Evolutionary conservation across 768 basidiomycete species (phyloP).

Genomic region (Infundibulicybe gibba): DNA sequence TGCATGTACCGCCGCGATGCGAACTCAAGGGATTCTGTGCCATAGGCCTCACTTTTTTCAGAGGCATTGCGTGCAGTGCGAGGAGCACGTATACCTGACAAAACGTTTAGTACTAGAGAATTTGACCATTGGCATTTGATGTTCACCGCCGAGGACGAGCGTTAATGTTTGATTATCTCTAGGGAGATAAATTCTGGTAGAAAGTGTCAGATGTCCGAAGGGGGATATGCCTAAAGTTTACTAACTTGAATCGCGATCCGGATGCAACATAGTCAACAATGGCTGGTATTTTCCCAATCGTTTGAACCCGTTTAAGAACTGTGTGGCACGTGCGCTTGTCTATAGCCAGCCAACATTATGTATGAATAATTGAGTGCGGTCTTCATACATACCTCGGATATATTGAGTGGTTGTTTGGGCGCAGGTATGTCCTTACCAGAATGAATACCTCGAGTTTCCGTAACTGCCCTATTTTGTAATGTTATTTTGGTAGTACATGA

Average conservation of each 20-base stretch:
- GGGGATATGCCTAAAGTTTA: slow-evolving; percentile 5
- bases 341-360: slow-evolving; percentile 21
- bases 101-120: slow-evolving; percentile 1
- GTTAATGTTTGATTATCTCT: slow-evolving; percentile 94
- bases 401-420: slow-evolving; percentile 81
- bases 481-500: slow-evolving; percentile 4
- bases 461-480: slow-evolving; percentile 52
- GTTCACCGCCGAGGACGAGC: slow-evolving; percentile 79
- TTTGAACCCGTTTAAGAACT: slow-evolving; percentile 91
- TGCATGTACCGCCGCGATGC: slow-evolving; percentile 84
- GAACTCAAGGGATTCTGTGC: slow-evolving; percentile 78
- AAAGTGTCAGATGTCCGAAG: slow-evolving; percentile 1
- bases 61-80: slow-evolving; percentile 74
- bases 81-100: slow-evolving; percentile 82
- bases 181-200: slow-evolving; percentile 67
- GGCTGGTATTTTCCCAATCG: slow-evolving; percentile 78
- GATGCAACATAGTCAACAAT: slow-evolving; percentile 92
- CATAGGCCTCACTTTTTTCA: slow-evolving; percentile 90
- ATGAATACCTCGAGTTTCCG: slow-evolving; percentile 83
- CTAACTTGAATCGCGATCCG: slow-evolving; percentile 93
- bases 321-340: slow-evolving; percentile 71
- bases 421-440: slow-evolving; percentile 85
- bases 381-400: slow-evolving; percentile 69
- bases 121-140: background rate
- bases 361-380: background rate